A percentile compares a stretch with the other conserved stretches of the same genome.
Evolutionary conservation across 306 rosid genomes (phyloP).

Genomic region (Abrus pulchellus): DNA sequence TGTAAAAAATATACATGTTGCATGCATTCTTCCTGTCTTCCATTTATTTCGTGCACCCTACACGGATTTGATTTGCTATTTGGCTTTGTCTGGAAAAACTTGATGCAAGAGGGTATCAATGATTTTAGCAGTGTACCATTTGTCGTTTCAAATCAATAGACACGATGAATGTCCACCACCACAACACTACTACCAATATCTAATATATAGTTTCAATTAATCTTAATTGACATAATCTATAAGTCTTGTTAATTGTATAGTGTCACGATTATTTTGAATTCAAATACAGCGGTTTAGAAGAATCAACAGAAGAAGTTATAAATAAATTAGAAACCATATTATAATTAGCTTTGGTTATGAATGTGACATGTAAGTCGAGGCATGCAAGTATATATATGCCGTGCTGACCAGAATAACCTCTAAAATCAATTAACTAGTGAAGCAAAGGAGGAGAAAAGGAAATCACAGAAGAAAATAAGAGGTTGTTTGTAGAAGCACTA

Average conservation of each 20-base stretch:
- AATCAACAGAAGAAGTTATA: background rate
- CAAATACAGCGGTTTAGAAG: background rate
- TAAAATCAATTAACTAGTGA: background rate
- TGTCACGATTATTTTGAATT: background rate
- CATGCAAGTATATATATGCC: constrained; percentile 21
- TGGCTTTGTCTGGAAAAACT: background rate
- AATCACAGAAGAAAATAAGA: background rate
- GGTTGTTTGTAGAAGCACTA: background rate
- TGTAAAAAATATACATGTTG: background rate
- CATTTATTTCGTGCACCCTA: background rate
- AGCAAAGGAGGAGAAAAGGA: background rate
- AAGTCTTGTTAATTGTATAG: too few species aligned
- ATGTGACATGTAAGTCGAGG: constrained; percentile 22
- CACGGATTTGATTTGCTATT: background rate
- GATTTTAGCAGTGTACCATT: background rate
- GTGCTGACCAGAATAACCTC: constrained; percentile 54
- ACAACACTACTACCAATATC: too few species aligned
- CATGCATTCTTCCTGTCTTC: constrained; percentile 11
- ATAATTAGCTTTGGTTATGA: background rate
- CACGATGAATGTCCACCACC: background rate
- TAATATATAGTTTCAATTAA: too few species aligned
- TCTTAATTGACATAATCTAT: too few species aligned
- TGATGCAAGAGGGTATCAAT: background rate
- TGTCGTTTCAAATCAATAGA: background rate
- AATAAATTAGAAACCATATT: background rate